These are phyloP conservation scores for Hericium alpestre DNA, from an alignment of 768 basidiomycete species.

Conservation along the genomic window DNA sequence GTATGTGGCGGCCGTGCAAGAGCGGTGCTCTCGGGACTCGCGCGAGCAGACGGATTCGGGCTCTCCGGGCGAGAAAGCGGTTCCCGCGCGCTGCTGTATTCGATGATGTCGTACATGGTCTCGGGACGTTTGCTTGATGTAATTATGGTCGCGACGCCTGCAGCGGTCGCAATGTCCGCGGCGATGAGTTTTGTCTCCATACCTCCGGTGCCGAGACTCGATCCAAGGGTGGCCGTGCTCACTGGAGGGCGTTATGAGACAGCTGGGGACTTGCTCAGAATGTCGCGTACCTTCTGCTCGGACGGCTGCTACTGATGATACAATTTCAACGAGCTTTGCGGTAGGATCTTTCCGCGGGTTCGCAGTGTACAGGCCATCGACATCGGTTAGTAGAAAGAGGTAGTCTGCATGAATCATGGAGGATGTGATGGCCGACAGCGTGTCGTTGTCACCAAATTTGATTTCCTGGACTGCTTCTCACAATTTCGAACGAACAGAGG, in stretches of 20 bases:
- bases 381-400: constrained; percentile 92
- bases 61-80: constrained; percentile 17
- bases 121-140: constrained; percentile 72
- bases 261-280: not conserved
- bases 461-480: constrained; percentile 63
- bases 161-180: constrained; percentile 94
- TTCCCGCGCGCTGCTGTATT: constrained; percentile 47
- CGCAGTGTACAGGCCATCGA: constrained; percentile 89
- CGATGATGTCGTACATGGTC: constrained; percentile 71
- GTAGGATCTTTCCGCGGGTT: constrained; percentile 87
- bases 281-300: constrained; percentile 57
- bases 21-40: constrained; percentile 8
- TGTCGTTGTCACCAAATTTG: constrained; percentile 99
- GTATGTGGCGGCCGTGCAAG: constrained; percentile 69
- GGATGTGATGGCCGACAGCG: constrained; percentile 91
- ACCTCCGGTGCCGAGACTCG: constrained; percentile 90
- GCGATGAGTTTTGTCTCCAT: constrained; percentile 99
- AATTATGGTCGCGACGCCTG: constrained; percentile 88
- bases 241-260: constrained; percentile 35
- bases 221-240: constrained; percentile 85
- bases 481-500: not conserved
- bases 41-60: constrained; percentile 7
- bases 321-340: constrained; percentile 72
- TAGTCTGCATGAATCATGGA: constrained; percentile 98
- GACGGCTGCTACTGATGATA: constrained; percentile 74